Conservation (phyloP, 495 filamentous ascomycete genomes). For the Penicillium cosmopolitanum region DNA sequence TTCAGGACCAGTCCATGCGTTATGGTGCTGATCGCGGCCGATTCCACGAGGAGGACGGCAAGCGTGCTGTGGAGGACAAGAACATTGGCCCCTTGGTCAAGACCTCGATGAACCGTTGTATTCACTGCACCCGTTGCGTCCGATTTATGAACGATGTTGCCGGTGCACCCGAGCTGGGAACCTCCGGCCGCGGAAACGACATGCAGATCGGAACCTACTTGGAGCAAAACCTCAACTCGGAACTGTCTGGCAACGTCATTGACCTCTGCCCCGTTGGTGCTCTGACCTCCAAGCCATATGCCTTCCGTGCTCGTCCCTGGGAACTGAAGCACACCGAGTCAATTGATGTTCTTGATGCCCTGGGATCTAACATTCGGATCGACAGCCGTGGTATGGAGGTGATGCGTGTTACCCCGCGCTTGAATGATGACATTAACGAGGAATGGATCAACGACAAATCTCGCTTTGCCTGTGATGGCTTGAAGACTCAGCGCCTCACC, state of each 20-base stretch:
- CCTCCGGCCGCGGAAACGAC: constrained; percentile 91
- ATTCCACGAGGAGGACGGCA: constrained; percentile 93
- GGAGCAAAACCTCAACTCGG: constrained; percentile 86
- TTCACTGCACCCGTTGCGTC: constrained; percentile 97
- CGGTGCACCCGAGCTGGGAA: constrained; percentile 92
- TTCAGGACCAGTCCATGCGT: constrained; percentile 98
- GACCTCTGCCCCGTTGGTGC: constrained; percentile 98
- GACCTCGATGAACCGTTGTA: constrained; percentile 99
- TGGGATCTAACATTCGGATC: constrained; percentile 92
- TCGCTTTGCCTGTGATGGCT: constrained; percentile 94
- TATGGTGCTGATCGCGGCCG: constrained; percentile 95
- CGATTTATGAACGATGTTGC: constrained; percentile 98
- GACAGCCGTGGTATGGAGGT: constrained; percentile 94
- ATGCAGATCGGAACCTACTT: constrained; percentile 98
- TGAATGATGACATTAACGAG: constrained; percentile 98
- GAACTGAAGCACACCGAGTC: constrained; percentile 93
- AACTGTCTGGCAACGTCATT: constrained; percentile 96
- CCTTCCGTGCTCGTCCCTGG: constrained; percentile 96
- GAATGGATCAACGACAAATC: constrained; percentile 99
- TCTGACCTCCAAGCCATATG: constrained; percentile 94
- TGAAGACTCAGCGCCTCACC: constrained; percentile 92
- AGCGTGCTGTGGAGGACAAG: constrained; percentile 98
- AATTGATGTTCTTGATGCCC: constrained; percentile 87
- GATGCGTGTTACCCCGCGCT: constrained; percentile 87
- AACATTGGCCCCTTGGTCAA: constrained; percentile 99